Base-by-base conservation (phyloP, 139 green algal species). In the Chlorella sorokiniana region DNA sequence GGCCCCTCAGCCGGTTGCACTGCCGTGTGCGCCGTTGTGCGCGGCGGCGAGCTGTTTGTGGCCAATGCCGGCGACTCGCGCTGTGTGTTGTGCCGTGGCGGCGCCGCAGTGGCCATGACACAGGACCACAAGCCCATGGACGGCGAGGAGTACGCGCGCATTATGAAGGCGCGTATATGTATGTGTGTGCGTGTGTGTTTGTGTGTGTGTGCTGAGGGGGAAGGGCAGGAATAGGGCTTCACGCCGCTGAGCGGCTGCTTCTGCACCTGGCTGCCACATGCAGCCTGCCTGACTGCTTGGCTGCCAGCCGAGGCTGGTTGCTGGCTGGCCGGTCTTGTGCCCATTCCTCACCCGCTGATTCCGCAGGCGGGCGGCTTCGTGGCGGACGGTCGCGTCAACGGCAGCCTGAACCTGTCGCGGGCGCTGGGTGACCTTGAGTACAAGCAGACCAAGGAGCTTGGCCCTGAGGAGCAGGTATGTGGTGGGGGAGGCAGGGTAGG, bases 351-450 rank as follows among this genome's bases (percentile, higher is more conserved):
- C n/a, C n/a, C 16, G 48, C 16, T 56, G 48, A 11, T 65, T 29
- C 25, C 76, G 79, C 76, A 90, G 84, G 91, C 91, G 37, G 91
- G 91, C 4, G 89, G 91, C 0, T 92, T 91, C 75, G 88, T 94
- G 31, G 75, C 83, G 10, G 93, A 96, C 33, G 93, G 93, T 4
- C 83, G 93, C 22, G 88, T 97, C 11, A 97, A 96, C 40, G 93
- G 91, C 35, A 91, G 85, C 63, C 85, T 97, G 38, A 96, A 96
- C 69, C 86, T 97, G 61, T 95, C 90, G 1, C 82, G 93, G 1
- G 93, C 93, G 0, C 84, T 97, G 40, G 93, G 93, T 1, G 92
- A 95, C 70, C 85, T 96, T 78, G 93, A 97, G 81, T 95, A 95
- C 85, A 97, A 97, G 83, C 84, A 90, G 62, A 86, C 70, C 16